A percentile compares a stretch with the other conserved stretches of the same genome.
Conservation (phyloP, 148 eudicot genomes). For the Camellia lanceoleosa region DNA sequence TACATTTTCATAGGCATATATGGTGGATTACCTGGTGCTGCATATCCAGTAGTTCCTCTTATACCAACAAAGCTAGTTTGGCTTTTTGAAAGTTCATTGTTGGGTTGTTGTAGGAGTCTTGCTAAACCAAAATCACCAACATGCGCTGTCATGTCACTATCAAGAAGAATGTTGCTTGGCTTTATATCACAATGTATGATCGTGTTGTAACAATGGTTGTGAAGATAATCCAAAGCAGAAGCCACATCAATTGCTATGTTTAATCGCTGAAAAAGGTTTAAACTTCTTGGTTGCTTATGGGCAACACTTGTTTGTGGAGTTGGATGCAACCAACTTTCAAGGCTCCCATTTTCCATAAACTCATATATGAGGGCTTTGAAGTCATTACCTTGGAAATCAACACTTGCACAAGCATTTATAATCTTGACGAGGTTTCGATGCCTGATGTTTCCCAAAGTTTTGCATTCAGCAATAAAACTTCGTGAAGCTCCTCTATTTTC, state of each 20-base stretch:
- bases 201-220: constrained; percentile 18
- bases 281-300: not conserved
- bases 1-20: no score
- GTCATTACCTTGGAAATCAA: constrained; percentile 17
- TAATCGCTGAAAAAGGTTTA: constrained; percentile 5
- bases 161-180: constrained; percentile 36
- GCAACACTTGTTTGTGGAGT: not conserved
- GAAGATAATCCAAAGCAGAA: constrained; percentile 37
- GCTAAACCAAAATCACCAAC: constrained; percentile 31
- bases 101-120: not conserved
- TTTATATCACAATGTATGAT: constrained; percentile 36
- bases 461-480: constrained; percentile 15
- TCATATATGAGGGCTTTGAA: constrained; percentile 23
- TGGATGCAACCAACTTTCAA: constrained; percentile 19
- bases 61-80: not conserved
- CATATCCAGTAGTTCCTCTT: constrained; percentile 10
- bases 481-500: constrained; percentile 7
- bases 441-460: constrained; percentile 7
- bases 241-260: constrained; percentile 34
- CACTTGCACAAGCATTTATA: constrained; percentile 12
- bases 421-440: constrained; percentile 21
- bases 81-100: not conserved
- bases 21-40: constrained; percentile 1
- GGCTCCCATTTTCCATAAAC: constrained; percentile 15
- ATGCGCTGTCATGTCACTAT: constrained; percentile 32